phyloP scores from a whole-genome alignment of 306 rosid species.

The Prunus davidiana region DNA sequence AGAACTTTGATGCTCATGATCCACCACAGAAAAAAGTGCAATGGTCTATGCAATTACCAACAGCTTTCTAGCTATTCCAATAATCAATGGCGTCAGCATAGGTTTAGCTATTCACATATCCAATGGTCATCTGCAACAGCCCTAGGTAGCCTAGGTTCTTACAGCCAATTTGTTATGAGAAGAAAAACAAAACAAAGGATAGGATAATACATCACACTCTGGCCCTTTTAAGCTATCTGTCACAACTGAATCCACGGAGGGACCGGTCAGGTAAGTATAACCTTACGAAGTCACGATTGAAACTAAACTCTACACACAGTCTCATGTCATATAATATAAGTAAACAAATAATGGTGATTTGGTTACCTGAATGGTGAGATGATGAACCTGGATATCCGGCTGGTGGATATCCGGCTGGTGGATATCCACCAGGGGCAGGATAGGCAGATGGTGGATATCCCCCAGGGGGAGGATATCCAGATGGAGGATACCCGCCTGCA shows the following conservation, averaged over 20 bases:
- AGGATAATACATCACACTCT: neutral
- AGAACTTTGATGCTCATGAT: neutral
- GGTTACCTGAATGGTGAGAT: conserved; percentile 50
- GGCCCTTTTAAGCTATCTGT: neutral
- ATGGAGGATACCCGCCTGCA: conserved; percentile 31
- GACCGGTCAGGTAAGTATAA: neutral
- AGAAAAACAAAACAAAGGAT: neutral
- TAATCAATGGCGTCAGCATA: neutral
- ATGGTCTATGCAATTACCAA: neutral
- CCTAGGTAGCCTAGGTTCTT: neutral
- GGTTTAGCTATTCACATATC: neutral
- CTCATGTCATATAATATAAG: neutral
- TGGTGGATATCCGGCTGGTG: conserved; percentile 69
- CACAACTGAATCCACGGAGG: neutral
- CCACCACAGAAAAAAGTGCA: neutral
- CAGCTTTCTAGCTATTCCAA: neutral
- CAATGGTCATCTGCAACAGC: too few relatives aligned
- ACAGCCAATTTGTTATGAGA: neutral
- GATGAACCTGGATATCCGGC: conserved; percentile 62
- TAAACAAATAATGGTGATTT: neutral
- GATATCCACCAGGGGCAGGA: conserved; percentile 44
- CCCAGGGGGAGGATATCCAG: conserved; percentile 38
- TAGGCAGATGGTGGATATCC: conserved; percentile 43
- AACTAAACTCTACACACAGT: neutral
- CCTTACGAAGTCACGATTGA: neutral